A percentile compares a stretch with the other conserved stretches of the same genome.
phyloP scores from a whole-genome alignment of 805 yeast species.

The Spathaspora hagerdaliae region DNA sequence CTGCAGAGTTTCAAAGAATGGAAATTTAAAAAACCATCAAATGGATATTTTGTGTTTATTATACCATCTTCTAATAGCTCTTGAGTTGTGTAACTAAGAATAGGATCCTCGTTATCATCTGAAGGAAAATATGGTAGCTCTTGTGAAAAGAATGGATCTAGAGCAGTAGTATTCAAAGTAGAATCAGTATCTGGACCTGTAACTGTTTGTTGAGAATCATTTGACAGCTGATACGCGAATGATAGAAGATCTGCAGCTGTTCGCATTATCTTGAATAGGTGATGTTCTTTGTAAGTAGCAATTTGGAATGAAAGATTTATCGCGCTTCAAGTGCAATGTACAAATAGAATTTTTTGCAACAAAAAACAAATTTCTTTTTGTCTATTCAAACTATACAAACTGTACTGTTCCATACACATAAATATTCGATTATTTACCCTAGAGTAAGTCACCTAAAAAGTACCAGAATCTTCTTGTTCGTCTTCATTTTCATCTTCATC shows the following conservation, averaged over 20 bases:
- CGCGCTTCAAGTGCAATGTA: no score
- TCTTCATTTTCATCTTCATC: background rate
- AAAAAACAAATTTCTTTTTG: no score
- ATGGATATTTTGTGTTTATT: constrained; percentile 11
- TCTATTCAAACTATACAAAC: no score
- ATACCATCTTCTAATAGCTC: constrained; percentile 20
- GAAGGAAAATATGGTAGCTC: constrained; percentile 19
- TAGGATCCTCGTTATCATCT: constrained; percentile 12
- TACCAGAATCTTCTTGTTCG: constrained; percentile 1
- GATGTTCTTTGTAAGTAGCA: no score
- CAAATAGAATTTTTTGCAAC: no score
- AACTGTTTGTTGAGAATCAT: constrained; percentile 1
- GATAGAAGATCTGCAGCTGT: background rate
- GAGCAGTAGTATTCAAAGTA: background rate
- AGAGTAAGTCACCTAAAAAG: background rate
- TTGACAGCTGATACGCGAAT: background rate
- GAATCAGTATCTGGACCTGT: background rate
- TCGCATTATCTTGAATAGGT: no score
- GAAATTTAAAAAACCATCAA: constrained; percentile 44
- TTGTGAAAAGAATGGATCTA: background rate
- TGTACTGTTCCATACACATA: no score
- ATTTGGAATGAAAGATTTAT: no score
- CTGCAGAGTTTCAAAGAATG: constrained; percentile 69
- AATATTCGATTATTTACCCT: no score
- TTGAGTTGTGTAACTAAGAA: constrained; percentile 8